phyloP scores from a whole-genome alignment of 2,329 filamentous ascomycete species.

The Fusarium domesticum region DNA sequence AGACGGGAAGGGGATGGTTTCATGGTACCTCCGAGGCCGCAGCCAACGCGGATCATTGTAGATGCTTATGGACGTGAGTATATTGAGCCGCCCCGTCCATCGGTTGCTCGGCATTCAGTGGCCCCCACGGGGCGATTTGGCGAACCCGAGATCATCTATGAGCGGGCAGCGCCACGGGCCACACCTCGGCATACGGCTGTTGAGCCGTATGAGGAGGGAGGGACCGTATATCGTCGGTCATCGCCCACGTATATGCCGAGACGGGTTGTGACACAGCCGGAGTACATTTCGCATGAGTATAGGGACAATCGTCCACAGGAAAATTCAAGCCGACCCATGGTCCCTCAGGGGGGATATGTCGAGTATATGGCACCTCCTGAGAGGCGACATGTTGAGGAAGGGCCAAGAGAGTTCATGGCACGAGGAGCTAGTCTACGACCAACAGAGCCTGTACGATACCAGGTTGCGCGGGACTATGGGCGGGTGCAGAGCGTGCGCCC shows the following conservation, averaged over 20 bases:
- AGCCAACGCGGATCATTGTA: conserved; percentile 67
- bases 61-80: conserved; percentile 85
- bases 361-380: conserved; percentile 44
- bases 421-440: conserved; percentile 60
- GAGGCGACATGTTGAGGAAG: conserved; percentile 43
- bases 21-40: conserved; percentile 51
- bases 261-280: conserved; percentile 61
- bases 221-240: conserved; percentile 47
- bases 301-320: conserved; percentile 57
- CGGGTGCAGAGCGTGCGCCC: conserved; percentile 45
- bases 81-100: conserved; percentile 49
- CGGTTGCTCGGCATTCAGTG: conserved; percentile 50
- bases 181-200: conserved; percentile 48
- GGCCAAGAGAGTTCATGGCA: conserved; percentile 51
- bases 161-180: conserved; percentile 55
- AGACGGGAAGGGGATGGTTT: conserved; percentile 49
- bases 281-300: conserved; percentile 51
- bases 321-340: conserved; percentile 51
- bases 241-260: conserved; percentile 53
- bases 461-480: conserved; percentile 41
- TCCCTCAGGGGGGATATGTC: conserved; percentile 44
- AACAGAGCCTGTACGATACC: conserved; percentile 42
- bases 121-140: conserved; percentile 44
- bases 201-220: conserved; percentile 49
- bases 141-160: conserved; percentile 62